phyloP scores from a whole-genome alignment of 805 yeast genomes.

The Saccharomycopsis selenospora region DNA sequence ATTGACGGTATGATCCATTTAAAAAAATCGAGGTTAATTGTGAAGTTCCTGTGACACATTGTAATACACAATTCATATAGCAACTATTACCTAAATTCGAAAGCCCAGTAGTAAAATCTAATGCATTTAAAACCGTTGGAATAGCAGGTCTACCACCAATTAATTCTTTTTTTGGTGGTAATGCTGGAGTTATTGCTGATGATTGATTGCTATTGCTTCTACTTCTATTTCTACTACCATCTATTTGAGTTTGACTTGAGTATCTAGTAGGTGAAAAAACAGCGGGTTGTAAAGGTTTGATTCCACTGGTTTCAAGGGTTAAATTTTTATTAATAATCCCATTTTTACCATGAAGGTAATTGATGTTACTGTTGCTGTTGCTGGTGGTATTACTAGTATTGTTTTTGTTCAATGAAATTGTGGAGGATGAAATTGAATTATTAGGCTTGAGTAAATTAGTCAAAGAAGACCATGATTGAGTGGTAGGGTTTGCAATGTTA shows the following conservation, averaged over 20 bases:
- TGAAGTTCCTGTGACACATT: conserved; percentile 71
- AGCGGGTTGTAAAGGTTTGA: conserved; percentile 6
- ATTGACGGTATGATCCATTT: conserved; percentile 50
- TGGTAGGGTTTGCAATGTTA: no score
- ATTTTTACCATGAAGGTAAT: background rate
- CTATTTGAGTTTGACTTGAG: background rate
- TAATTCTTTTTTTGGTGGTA: conserved; percentile 4
- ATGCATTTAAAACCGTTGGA: conserved; percentile 7
- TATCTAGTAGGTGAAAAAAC: conserved; percentile 2
- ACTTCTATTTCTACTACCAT: background rate
- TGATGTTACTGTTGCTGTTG: conserved; percentile 1
- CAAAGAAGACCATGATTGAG: conserved; percentile 2
- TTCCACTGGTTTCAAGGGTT: background rate
- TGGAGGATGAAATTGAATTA: no score
- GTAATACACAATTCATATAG: conserved; percentile 87
- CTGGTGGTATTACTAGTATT: background rate
- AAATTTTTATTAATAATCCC: background rate
- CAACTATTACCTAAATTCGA: conserved; percentile 85
- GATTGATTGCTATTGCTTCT: conserved; percentile 3
- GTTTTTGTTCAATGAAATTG: background rate
- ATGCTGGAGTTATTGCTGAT: background rate
- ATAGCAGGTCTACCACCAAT: conserved; percentile 1
- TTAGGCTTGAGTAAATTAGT: background rate
- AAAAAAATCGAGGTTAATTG: conserved; percentile 58
- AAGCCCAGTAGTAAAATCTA: conserved; percentile 58